Base-by-base conservation (phyloP, 1,284 basidiomycete genomes). In the Paramarasmius palmivorus region DNA sequence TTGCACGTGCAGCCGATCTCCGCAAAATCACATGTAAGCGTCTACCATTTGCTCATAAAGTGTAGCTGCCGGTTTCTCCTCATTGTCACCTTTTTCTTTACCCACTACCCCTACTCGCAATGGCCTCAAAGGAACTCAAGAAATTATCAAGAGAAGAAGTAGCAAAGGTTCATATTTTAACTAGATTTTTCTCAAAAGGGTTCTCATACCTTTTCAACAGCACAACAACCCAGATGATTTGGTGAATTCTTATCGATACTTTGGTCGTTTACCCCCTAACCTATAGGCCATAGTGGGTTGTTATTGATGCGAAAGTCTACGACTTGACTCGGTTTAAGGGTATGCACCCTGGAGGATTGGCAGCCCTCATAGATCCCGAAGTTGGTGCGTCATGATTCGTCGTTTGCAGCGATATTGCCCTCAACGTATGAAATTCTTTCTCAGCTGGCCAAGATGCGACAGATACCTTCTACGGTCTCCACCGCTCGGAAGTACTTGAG, bases 221-320 rank as follows among this genome's bases (percentile, higher is more conserved):
- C 84, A 88, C 70, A 84, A 86, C 70, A 84, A 78, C 64, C 71
- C 77, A 29, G 83, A 78, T 54, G 84, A 87, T 68, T 71, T 87
- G 17, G 77, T 40, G 39, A 40, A 17, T 9, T 2, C 9, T 40
- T 4, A 40, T 40, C 22, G 17, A 40, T 9, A 40, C 2, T 40
- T 17, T 4, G 20, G n/a, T n/a, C 3, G 14, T 10, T 50, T 19
- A 26, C 17, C n/a, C 38, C 40, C 49, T 47, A 41, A 25, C 42
- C 45, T 37, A 46, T 35, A 50, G 61, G 74, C 23, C 23, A 2
- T 59, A 89, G 84, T 94, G 90, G 90, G 75, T 93, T 62, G 81
- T 94, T 60, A 82, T 95, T 60, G 92, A 95, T 68, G 81, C 84
- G 20, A 87, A 86, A 62, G 92, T 95, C 38, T 95, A 89, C 70